Base-by-base conservation (phyloP, 2,329 filamentous ascomycete genomes). In the Monilinia polystroma region DNA sequence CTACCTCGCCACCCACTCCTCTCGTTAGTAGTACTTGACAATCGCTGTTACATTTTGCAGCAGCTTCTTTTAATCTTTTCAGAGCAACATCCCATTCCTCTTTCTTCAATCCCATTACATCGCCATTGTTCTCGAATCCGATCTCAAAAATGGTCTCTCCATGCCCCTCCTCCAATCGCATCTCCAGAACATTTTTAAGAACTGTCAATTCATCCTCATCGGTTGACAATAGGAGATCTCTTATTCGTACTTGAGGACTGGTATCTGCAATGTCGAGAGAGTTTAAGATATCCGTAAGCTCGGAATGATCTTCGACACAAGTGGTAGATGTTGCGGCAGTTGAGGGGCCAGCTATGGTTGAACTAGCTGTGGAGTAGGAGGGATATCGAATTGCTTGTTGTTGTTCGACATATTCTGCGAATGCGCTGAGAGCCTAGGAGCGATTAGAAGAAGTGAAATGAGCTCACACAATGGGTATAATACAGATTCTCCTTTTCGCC, bases 381-480 rank as follows among this genome's bases (percentile, higher is more conserved):
- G 85, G 85, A 72, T 87, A 88, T 66, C 90, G 88, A 60, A 89
- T 79, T 18, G 88, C 88, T 78, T 98, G 95, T 77, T 98, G 93
- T 77, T 93, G 90, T 78, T 98, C 93, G 71, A 97, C 95, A 75
- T 97, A 98, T 75, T 99, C 95, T 78, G 93, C 93, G 77, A 99
- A 99, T 74, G 98, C 95, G 81, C 91, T 95, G 66, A 99, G 84
- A 16, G 94, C 93, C 84, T 85, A 60, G 0, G 51, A 12, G 53
- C 41, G 41, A 18, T 59, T 41, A 63, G 70, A 62, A 58, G 41
- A 43, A 47, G 38, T 32, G 20, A 45, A 1, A 49, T 20, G 43
- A 10, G 67, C 32, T 55, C 14, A 32, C 16, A 20, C 8, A 18
- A 52, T 59, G 4, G n/a, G 18, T 32, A 20, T 74, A 85, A 68